phyloP scores from a whole-genome alignment of 345 rosid genomes.

The Eucalyptus globulus region DNA sequence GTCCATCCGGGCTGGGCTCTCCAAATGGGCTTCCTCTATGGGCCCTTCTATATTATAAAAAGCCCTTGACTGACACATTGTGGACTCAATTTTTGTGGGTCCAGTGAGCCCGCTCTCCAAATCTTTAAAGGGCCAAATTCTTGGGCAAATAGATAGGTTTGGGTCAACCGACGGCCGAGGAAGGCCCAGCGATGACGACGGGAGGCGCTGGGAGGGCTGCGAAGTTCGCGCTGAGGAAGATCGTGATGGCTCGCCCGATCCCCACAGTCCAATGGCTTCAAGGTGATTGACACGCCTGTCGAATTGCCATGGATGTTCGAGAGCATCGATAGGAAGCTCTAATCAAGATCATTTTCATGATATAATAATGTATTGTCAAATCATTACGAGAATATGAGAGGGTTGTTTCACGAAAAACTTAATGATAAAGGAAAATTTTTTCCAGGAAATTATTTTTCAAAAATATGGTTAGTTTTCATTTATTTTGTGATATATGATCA shows the following conservation, averaged over 20 bases:
- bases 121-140: neutral
- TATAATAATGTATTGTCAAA: too few species aligned
- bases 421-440: too few species aligned
- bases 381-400: too few species aligned
- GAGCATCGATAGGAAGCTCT: rapidly evolving
- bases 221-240: neutral
- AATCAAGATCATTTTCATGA: neutral
- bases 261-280: neutral
- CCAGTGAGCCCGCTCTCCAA: too few species aligned
- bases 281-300: neutral
- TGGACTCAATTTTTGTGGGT: too few species aligned
- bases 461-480: too few species aligned
- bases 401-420: too few species aligned
- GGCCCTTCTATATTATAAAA: too few species aligned
- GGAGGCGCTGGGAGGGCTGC: neutral
- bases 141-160: neutral
- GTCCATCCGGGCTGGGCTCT: neutral
- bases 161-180: neutral
- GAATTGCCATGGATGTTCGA: neutral
- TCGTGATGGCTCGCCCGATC: neutral
- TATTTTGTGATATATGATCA: too few species aligned
- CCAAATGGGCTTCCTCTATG: neutral
- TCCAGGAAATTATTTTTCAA: too few species aligned
- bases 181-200: too few species aligned
- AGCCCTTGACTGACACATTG: too few species aligned